phyloP scores from a whole-genome alignment of 106 monocot species.

The Acorus gramineus region DNA sequence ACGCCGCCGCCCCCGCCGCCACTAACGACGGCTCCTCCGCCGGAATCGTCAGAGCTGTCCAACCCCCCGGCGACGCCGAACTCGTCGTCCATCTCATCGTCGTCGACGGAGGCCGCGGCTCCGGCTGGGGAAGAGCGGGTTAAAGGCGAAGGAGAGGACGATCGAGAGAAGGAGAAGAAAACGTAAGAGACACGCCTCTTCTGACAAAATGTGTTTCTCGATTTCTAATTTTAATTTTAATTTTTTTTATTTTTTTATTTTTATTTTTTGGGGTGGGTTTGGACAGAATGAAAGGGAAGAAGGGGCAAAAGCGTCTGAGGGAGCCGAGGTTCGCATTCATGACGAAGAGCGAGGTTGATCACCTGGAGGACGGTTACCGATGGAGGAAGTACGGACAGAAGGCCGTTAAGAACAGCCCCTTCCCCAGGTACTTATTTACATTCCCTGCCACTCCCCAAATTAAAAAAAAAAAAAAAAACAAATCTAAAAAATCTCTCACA shows the following conservation, averaged over 20 bases:
- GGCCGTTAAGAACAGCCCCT: conserved; percentile 26
- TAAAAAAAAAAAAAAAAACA: background rate
- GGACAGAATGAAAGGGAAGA: conserved; percentile 4
- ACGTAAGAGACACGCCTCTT: background rate
- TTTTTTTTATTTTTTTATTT: background rate
- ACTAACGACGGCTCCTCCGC: background rate
- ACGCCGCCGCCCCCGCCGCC: background rate
- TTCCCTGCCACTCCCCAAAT: conserved; percentile 9
- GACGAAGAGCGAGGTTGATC: conserved; percentile 27
- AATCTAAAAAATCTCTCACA: background rate
- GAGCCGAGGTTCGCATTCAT: conserved; percentile 23
- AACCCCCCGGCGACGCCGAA: conserved; percentile 35
- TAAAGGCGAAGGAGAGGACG: conserved; percentile 10
- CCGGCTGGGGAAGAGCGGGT: conserved; percentile 3
- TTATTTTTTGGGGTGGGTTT: background rate
- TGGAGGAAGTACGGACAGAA: conserved; percentile 30
- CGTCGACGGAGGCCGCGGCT: conserved; percentile 21
- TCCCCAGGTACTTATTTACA: conserved; percentile 27
- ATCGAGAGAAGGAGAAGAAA: conserved; percentile 5
- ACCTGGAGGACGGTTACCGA: conserved; percentile 19
- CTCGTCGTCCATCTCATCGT: conserved; percentile 33
- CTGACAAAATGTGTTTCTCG: background rate
- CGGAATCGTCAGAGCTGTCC: conserved; percentile 6
- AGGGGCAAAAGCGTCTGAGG: conserved; percentile 9
- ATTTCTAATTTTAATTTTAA: background rate